Evolutionary conservation across 345 rosid genomes (phyloP).

Genomic region (Mangifera indica): DNA sequence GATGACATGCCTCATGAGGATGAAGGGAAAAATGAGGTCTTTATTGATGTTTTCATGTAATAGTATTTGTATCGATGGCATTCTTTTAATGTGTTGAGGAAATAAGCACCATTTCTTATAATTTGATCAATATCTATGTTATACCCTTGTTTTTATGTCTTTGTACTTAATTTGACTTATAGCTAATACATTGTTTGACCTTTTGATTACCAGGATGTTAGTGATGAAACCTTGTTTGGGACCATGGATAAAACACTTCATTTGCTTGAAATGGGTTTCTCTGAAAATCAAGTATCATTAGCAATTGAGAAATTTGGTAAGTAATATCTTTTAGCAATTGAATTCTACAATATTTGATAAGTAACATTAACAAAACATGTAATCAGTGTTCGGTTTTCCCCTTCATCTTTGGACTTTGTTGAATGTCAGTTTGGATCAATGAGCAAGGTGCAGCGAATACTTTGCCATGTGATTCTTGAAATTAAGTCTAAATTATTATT

Average conservation of each 20-base stretch:
- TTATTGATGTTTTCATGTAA: neutral
- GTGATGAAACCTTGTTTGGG: slow-evolving; percentile 63
- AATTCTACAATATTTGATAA: slow-evolving; percentile 14
- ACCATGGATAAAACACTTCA: slow-evolving; percentile 82
- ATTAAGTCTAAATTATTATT: neutral
- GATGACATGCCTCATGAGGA: slow-evolving; percentile 30
- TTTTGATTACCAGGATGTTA: slow-evolving; percentile 42
- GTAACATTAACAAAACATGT: slow-evolving; percentile 2
- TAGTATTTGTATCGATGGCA: neutral
- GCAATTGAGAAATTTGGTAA: slow-evolving; percentile 83
- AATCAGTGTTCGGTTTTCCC: neutral
- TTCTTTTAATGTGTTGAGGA: neutral
- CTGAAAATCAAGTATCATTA: slow-evolving; percentile 74
- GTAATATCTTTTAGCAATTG: slow-evolving; percentile 21
- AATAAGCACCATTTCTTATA: too few species aligned
- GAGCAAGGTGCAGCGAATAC: neutral
- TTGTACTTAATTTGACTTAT: neutral
- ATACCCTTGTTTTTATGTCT: neutral
- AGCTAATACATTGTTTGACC: slow-evolving; percentile 20
- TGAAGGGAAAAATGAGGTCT: slow-evolving; percentile 50
- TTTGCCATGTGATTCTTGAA: neutral
- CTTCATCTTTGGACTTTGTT: neutral
- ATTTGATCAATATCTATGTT: too few species aligned
- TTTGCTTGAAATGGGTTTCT: slow-evolving; percentile 91
- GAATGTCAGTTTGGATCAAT: neutral